Base-by-base conservation (phyloP, 768 basidiomycete species). In the Hysterangium stoloniferum region DNA sequence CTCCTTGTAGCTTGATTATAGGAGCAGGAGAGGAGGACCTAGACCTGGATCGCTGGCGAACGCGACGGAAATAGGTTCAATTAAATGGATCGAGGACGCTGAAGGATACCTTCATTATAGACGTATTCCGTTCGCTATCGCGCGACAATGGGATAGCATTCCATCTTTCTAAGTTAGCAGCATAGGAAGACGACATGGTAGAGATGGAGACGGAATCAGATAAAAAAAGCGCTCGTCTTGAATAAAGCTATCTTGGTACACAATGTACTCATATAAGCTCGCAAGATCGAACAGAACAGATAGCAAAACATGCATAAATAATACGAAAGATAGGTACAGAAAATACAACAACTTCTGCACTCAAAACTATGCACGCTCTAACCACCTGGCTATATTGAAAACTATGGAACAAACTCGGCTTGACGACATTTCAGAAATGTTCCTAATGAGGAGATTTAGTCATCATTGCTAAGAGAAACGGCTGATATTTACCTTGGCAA, bases 21-120 rank as follows among this genome's bases (percentile, higher is more conserved):
- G 49, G 49, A n/a, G 49, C 29, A 11, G 49, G 31, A 17, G 49
- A 41, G 17, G 24, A 13, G 24, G 49, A 51, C 47, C 35, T 40
- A 25, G 47, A 48, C 44, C 44, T 45, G 66, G 58, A 53, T 63
- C 84, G 84, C 87, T 89, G 74, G 72, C 70, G 61, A 64, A 68
- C 64, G 57, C 50, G 55, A 59, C 54, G 56, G 74, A 71, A 75
- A 77, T 68, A 80, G 80, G 37, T 51, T 42, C 25, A 51, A 51
- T 41, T 42, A 27, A 76, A 76, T 71, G 71, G 67, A 64, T 66
- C 58, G 68, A 69, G 68, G 68, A 67, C 67, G 68, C 70, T 64
- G 64, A 69, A 70, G 78, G 79, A 76, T 86, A 87, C 84, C 86
- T 88, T 87, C 65, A 73, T 62, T 51, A 27, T 36, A 40, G 19